These are phyloP conservation scores for Dryadomyces quercus-mongolicae DNA, from an alignment of 2,329 filamentous ascomycete genomes.

Conservation along the genomic window DNA sequence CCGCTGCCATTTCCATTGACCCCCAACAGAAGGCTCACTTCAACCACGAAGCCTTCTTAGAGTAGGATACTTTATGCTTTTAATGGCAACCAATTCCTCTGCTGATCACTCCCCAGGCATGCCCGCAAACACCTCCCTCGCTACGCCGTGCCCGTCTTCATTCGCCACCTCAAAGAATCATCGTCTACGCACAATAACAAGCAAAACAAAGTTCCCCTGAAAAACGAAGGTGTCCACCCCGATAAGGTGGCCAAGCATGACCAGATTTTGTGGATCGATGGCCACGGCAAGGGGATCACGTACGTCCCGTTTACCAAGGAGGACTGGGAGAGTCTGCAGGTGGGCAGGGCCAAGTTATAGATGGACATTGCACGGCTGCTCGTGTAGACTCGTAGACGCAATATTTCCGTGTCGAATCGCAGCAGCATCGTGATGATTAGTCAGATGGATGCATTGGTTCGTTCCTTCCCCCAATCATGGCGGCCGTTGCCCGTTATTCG, in stretches of 20 bases:
- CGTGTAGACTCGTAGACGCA: not conserved
- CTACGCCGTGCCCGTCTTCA: conserved; percentile 66
- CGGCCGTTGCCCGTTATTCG: not conserved
- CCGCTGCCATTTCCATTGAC: conserved; percentile 28
- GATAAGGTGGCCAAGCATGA: conserved; percentile 29
- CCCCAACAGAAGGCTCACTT: conserved; percentile 24
- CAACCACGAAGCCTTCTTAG: conserved; percentile 47
- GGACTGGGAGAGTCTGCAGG: conserved; percentile 39
- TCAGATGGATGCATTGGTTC: not conserved
- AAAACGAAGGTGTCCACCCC: conserved; percentile 54
- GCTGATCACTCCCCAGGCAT: conserved; percentile 23
- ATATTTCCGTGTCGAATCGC: not conserved
- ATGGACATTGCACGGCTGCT: not conserved
- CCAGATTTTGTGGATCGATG: conserved; percentile 42
- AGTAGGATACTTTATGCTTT: conserved; percentile 17
- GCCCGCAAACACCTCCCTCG: conserved; percentile 48
- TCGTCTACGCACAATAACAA: conserved; percentile 66
- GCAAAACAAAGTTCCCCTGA: conserved; percentile 62
- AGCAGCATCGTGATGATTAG: not conserved
- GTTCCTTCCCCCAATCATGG: not conserved
- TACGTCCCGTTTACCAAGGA: conserved; percentile 46
- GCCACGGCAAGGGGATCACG: conserved; percentile 37
- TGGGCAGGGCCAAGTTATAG: conserved; percentile 18
- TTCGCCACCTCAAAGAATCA: conserved; percentile 46
- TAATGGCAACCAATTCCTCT: too few species aligned